Conservation (phyloP, 345 rosid genomes). For the Salix brachista region DNA sequence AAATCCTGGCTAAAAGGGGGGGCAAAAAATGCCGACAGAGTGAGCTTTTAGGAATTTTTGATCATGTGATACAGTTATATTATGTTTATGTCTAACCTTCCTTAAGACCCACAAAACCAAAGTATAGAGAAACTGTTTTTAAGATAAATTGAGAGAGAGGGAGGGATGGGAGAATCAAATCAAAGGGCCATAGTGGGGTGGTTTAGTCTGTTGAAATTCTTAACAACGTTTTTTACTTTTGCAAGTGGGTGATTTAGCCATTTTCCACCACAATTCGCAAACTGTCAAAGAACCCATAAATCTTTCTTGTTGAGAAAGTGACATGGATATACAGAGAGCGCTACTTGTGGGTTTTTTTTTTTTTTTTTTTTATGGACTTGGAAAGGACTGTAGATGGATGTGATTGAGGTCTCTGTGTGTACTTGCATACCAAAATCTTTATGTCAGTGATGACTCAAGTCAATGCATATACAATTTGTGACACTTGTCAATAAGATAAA, state of each 20-base stretch:
- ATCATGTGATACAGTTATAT: background rate
- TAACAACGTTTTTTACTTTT: constrained; percentile 5
- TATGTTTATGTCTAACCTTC: background rate
- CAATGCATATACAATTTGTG: background rate
- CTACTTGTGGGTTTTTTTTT: background rate
- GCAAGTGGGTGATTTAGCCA: constrained; percentile 34
- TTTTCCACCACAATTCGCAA: constrained; percentile 43
- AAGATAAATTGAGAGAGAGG: background rate
- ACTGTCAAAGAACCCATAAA: constrained; percentile 30
- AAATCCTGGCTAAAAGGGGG: constrained; percentile 14
- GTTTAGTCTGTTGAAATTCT: constrained; percentile 21
- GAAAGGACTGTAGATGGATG: background rate
- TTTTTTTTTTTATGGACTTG: background rate
- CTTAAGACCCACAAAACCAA: constrained; percentile 12
- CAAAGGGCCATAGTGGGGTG: constrained; percentile 1
- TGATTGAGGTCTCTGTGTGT: background rate
- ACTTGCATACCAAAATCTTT: constrained; percentile 8
- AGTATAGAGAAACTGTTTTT: background rate
- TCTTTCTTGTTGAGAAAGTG: constrained; percentile 19
- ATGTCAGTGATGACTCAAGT: constrained; percentile 7
- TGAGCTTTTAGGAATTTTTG: constrained; percentile 9
- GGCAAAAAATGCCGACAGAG: constrained; percentile 4
- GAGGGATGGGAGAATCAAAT: background rate
- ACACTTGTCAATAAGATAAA: background rate
- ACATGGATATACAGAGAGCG: background rate